These are phyloP conservation scores for Crithidia fasciculata DNA, from an alignment of 208 protist species.

Conservation along the genomic window DNA sequence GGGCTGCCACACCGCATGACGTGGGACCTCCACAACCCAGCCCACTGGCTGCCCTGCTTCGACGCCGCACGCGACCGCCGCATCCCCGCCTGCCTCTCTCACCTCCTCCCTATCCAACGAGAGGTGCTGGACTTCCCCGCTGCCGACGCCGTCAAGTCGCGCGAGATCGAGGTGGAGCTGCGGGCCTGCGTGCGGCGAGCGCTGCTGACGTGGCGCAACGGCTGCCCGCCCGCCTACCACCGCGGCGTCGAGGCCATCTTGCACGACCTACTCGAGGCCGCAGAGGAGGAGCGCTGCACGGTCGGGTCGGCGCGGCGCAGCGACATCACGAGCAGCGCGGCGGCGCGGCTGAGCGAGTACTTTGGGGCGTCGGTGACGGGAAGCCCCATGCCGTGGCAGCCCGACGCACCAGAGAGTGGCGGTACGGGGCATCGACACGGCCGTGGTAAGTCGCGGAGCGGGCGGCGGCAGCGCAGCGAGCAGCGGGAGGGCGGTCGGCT, in stretches of 20 bases:
- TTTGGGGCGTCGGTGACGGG: slow-evolving; percentile 49
- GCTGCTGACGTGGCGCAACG: slow-evolving; percentile 73
- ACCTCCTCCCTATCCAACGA: slow-evolving; percentile 70
- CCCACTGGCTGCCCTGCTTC: slow-evolving; percentile 82
- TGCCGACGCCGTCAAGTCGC: slow-evolving; percentile 41
- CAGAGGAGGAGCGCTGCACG: slow-evolving; percentile 66
- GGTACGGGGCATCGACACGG: too few species aligned
- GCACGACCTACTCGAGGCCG: slow-evolving; percentile 51
- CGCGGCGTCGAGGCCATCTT: slow-evolving; percentile 63
- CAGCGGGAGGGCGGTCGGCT: neutral
- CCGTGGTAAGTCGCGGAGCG: neutral
- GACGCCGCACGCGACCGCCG: slow-evolving; percentile 37
- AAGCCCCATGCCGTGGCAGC: neutral
- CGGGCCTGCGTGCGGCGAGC: slow-evolving; percentile 44
- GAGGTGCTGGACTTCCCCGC: slow-evolving; percentile 55
- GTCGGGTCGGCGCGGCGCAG: slow-evolving; percentile 48
- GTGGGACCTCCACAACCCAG: slow-evolving; percentile 64
- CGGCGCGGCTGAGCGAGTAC: slow-evolving; percentile 61
- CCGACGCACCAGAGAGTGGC: too few species aligned
- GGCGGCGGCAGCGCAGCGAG: neutral
- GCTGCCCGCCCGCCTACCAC: slow-evolving; percentile 59
- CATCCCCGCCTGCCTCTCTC: slow-evolving; percentile 39
- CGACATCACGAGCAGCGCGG: slow-evolving; percentile 42
- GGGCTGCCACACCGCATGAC: slow-evolving; percentile 81
- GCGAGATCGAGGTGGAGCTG: slow-evolving; percentile 72